phyloP scores from a whole-genome alignment of 1,139 yeast genomes.

The Entelexis paramagnoliae region DNA sequence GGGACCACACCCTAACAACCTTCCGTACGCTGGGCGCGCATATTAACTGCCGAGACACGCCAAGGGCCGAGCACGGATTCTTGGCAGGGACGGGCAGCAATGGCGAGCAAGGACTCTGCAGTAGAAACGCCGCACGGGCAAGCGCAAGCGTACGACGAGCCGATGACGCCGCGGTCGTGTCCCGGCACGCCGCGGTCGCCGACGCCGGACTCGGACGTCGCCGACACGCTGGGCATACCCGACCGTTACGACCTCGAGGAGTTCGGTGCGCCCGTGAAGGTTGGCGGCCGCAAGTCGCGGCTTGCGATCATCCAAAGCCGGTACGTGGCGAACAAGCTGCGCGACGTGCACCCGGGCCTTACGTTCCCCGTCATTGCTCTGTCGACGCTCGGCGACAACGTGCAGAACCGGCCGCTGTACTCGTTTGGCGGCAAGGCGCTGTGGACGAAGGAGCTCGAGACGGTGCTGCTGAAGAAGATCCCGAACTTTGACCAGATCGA shows the following conservation, averaged over 20 bases:
- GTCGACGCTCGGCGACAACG: constrained; percentile 82
- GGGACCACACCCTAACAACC: constrained; percentile 1
- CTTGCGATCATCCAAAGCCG: constrained; percentile 83
- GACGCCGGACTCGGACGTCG: constrained; percentile 8
- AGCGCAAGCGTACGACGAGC: constrained; percentile 2
- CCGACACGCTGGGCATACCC: constrained; percentile 24
- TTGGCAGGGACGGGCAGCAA: constrained; percentile 1
- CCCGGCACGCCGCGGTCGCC: constrained; percentile 10
- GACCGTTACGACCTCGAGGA: constrained; percentile 25
- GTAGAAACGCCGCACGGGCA: neutral
- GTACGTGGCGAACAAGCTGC: constrained; percentile 53
- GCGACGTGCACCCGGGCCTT: constrained; percentile 48
- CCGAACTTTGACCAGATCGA: constrained; percentile 54
- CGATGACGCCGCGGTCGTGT: constrained; percentile 8
- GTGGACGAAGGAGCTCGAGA: constrained; percentile 94
- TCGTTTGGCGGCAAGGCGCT: constrained; percentile 91
- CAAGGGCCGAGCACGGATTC: neutral
- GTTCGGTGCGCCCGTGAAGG: constrained; percentile 23
- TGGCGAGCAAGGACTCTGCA: neutral
- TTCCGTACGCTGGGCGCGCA: neutral
- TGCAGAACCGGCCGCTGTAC: constrained; percentile 74
- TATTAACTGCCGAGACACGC: neutral
- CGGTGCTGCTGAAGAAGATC: constrained; percentile 50
- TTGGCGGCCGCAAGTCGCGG: constrained; percentile 84
- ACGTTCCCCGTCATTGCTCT: constrained; percentile 68